These are phyloP conservation scores for Calonectria multiphialidica DNA, from an alignment of 2,329 filamentous ascomycete species.

Conservation along the genomic window DNA sequence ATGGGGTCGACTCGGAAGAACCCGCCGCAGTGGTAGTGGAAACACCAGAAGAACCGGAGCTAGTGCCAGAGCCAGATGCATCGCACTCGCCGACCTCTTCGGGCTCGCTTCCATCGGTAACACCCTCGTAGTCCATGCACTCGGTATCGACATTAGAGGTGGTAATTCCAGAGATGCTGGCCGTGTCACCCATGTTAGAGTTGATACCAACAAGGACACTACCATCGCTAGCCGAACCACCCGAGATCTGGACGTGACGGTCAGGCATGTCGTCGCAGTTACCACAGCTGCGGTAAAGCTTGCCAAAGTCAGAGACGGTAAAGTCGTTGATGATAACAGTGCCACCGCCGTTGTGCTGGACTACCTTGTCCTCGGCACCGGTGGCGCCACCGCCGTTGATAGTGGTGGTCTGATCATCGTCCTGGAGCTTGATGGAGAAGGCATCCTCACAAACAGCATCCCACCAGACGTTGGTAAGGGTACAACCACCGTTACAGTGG, in stretches of 20 bases:
- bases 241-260: slow-evolving; percentile 10
- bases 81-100: slow-evolving; percentile 10
- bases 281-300: slow-evolving; percentile 18
- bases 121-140: slow-evolving; percentile 15
- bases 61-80: slow-evolving; percentile 6
- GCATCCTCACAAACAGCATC: slow-evolving; percentile 61
- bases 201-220: slow-evolving; percentile 12
- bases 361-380: slow-evolving; percentile 8
- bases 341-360: slow-evolving; percentile 15
- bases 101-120: slow-evolving; percentile 14
- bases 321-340: slow-evolving; percentile 16
- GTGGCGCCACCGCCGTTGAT: slow-evolving; percentile 16
- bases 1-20: neutral
- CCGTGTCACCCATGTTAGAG: slow-evolving; percentile 16
- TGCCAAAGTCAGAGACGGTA: slow-evolving; percentile 19
- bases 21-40: neutral
- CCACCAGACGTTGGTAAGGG: slow-evolving; percentile 60
- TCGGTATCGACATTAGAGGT: neutral
- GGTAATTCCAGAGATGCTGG: slow-evolving; percentile 8
- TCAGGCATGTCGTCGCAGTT: slow-evolving; percentile 18
- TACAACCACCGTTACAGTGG: slow-evolving; percentile 59
- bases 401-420: slow-evolving; percentile 53
- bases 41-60: neutral
- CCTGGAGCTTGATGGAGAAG: slow-evolving; percentile 38
- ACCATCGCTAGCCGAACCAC: slow-evolving; percentile 10